phyloP scores from a whole-genome alignment of 306 rosid species.

The Pyrus betulifolia region DNA sequence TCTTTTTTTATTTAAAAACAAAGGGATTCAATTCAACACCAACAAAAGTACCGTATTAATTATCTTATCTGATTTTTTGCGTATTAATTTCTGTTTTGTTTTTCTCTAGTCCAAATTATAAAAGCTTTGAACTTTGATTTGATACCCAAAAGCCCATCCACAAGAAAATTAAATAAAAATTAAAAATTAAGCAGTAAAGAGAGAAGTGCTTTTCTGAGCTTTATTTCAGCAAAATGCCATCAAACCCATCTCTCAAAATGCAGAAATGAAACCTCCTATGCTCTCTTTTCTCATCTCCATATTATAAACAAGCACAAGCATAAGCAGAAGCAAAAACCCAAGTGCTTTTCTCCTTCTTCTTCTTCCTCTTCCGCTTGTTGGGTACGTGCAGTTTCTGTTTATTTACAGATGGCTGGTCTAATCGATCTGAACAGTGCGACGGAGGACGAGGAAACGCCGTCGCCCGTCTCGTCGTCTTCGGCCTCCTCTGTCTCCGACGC shows the following conservation, averaged over 20 bases:
- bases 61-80: not conserved
- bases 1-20: not conserved
- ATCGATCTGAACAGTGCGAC: slow-evolving; percentile 92
- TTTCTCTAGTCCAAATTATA: slow-evolving; percentile 4
- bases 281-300: slow-evolving; percentile 13
- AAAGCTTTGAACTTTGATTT: slow-evolving; percentile 27
- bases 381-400: not conserved
- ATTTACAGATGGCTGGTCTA: slow-evolving; percentile 50
- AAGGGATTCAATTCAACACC: slow-evolving; percentile 9
- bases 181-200: slow-evolving; percentile 8
- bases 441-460: slow-evolving; percentile 76
- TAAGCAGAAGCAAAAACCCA: not conserved
- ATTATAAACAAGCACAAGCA: not conserved
- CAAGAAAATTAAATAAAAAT: slow-evolving; percentile 23
- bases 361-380: not conserved
- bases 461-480: slow-evolving; percentile 39
- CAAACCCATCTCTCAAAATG: slow-evolving; percentile 44
- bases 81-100: not conserved
- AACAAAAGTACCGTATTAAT: not conserved
- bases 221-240: slow-evolving; percentile 66
- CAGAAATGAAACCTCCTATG: slow-evolving; percentile 38
- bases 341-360: not conserved
- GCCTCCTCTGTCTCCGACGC: slow-evolving; percentile 45
- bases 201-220: slow-evolving; percentile 36
- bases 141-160: slow-evolving; percentile 39